Conservation (phyloP, 1,139 yeast species). For the Oligophagozyma castellii region DNA sequence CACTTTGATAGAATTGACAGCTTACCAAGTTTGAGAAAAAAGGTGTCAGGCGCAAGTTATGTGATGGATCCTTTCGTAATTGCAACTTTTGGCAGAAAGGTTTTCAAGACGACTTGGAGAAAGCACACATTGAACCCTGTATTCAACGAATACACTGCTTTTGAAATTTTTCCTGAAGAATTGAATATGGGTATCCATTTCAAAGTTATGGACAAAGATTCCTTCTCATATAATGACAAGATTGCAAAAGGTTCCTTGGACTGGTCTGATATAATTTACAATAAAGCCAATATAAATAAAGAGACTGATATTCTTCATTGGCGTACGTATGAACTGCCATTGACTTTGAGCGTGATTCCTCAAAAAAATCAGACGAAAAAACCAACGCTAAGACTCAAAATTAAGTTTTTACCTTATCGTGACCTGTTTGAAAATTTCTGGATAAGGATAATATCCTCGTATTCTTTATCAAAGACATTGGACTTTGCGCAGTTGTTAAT, state of each 20-base stretch:
- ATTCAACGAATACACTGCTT: constrained; percentile 66
- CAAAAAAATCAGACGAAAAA: constrained; percentile 15
- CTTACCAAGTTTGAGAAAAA: constrained; percentile 51
- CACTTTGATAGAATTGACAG: constrained; percentile 64
- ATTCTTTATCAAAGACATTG: constrained; percentile 11
- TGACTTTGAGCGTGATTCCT: constrained; percentile 24
- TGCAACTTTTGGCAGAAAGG: constrained; percentile 77
- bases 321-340: constrained; percentile 22
- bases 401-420: constrained; percentile 56
- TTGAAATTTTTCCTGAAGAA: constrained; percentile 63
- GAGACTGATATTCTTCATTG: constrained; percentile 3
- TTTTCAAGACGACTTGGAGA: constrained; percentile 75
- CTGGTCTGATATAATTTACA: constrained; percentile 33
- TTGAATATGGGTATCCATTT: constrained; percentile 51
- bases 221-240: constrained; percentile 67
- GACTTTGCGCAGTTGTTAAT: constrained; percentile 19
- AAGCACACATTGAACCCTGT: constrained; percentile 75
- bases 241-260: constrained; percentile 55
- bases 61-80: constrained; percentile 97
- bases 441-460: constrained; percentile 36
- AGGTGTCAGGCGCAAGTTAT: constrained; percentile 51
- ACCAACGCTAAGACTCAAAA: constrained; percentile 49
- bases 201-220: constrained; percentile 71
- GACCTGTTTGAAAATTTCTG: constrained; percentile 57
- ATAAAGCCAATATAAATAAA: constrained; percentile 2